A percentile compares a stretch with the other conserved stretches of the same genome.
Conservation (phyloP, 208 protist genomes). For the Herpetomonas tarakana region DNA sequence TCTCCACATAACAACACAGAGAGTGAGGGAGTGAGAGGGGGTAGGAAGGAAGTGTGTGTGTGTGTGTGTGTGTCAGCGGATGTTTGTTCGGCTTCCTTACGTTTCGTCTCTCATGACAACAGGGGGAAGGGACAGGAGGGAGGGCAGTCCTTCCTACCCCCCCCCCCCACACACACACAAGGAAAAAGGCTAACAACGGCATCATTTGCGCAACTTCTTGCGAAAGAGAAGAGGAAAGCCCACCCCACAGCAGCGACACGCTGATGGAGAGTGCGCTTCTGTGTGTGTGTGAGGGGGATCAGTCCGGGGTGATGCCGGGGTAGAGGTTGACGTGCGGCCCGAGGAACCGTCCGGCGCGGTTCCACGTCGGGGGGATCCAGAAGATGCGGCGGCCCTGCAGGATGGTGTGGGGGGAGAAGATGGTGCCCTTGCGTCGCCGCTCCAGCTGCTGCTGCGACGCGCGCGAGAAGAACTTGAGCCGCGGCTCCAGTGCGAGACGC, state of each 20-base stretch:
- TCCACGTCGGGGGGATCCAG: slow-evolving; percentile 90
- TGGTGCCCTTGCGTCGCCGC: slow-evolving; percentile 52
- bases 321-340: slow-evolving; percentile 85
- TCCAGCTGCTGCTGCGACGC: slow-evolving; percentile 77
- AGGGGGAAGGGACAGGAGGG: not conserved
- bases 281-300: slow-evolving; percentile 13
- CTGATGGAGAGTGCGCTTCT: not conserved
- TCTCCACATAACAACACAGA: too few species aligned
- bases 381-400: slow-evolving; percentile 79
- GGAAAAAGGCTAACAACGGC: too few species aligned
- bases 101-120: slow-evolving; percentile 4
- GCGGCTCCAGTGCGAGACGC: slow-evolving; percentile 78
- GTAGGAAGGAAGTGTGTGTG: too few species aligned
- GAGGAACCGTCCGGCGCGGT: slow-evolving; percentile 70
- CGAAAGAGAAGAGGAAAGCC: too few species aligned
- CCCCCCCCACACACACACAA: too few species aligned
- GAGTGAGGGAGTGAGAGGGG: not conserved
- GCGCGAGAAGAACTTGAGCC: slow-evolving; percentile 85
- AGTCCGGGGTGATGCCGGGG: slow-evolving; percentile 85
- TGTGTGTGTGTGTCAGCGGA: slow-evolving; percentile 9
- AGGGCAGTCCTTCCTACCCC: too few species aligned
- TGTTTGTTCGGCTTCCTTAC: too few species aligned
- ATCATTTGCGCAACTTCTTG: too few species aligned
- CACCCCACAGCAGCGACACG: not conserved
- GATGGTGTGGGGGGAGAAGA: slow-evolving; percentile 77